Percentiles rank a stretch among this genome's conserved stretches.
These are phyloP conservation scores for Trichoderma orchidacearum DNA, from an alignment of 495 filamentous ascomycete genomes.

Conservation along the genomic window DNA sequence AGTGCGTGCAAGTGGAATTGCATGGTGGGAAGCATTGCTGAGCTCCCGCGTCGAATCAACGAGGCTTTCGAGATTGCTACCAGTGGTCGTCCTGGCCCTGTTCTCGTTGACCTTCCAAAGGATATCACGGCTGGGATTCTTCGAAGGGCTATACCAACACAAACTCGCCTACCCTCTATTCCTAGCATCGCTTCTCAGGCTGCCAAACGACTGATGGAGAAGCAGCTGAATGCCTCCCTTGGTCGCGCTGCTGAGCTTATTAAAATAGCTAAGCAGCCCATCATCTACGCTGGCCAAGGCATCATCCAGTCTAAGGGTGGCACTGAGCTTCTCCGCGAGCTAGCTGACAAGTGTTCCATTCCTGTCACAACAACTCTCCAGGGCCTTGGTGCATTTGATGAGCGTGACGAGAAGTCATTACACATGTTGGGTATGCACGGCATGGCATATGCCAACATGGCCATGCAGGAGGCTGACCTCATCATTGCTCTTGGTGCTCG, in stretches of 20 bases:
- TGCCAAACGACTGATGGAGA: slow-evolving; percentile 41
- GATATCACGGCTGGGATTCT: slow-evolving; percentile 61
- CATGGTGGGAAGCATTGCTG: slow-evolving; percentile 68
- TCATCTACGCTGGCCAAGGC: slow-evolving; percentile 66
- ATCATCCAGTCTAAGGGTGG: slow-evolving; percentile 50
- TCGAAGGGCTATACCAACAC: slow-evolving; percentile 53
- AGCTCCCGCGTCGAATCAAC: slow-evolving; percentile 65
- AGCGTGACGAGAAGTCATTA: slow-evolving; percentile 60
- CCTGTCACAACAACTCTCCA: slow-evolving; percentile 72
- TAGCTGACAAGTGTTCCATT: slow-evolving; percentile 60
- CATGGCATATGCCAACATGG: slow-evolving; percentile 64
- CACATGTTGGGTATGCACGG: slow-evolving; percentile 83
- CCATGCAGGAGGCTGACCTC: slow-evolving; percentile 66
- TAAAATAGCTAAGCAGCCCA: slow-evolving; percentile 61
- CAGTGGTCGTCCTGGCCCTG: slow-evolving; percentile 61
- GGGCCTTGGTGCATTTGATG: slow-evolving; percentile 63
- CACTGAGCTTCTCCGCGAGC: slow-evolving; percentile 49
- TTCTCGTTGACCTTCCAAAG: slow-evolving; percentile 67
- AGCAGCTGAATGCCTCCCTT: slow-evolving; percentile 47
- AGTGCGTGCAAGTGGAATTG: slow-evolving; percentile 77
- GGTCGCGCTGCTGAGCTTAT: slow-evolving; percentile 50
- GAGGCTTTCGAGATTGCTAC: slow-evolving; percentile 80
- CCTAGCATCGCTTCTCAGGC: slow-evolving; percentile 58
- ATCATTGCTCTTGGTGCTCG: slow-evolving; percentile 64
- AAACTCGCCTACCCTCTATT: slow-evolving; percentile 45